Percentiles rank a stretch among this genome's conserved stretches.
Evolutionary conservation across 345 rosid species (phyloP).

Genomic region (Bruguiera parviflora): DNA sequence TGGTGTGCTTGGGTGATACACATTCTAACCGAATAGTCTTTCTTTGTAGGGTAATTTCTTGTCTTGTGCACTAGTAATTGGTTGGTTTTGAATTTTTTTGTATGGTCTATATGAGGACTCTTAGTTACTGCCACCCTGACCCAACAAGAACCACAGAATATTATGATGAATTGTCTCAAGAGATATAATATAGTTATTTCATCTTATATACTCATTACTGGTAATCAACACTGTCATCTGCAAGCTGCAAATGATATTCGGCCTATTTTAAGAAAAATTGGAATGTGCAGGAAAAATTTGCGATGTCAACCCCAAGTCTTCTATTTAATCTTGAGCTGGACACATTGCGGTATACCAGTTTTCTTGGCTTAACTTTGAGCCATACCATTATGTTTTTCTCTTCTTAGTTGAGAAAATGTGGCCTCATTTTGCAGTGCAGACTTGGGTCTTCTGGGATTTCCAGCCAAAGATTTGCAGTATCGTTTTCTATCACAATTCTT

Average conservation of each 20-base stretch:
- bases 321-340: constrained; percentile 94
- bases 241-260: neutral
- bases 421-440: constrained; percentile 69
- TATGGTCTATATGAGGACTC: too few relatives aligned
- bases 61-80: too few relatives aligned
- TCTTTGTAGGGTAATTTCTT: too few relatives aligned
- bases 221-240: neutral
- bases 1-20: neutral
- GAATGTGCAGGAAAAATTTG: constrained; percentile 72
- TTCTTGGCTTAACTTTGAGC: constrained; percentile 14
- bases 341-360: constrained; percentile 65
- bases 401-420: constrained; percentile 15
- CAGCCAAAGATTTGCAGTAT: constrained; percentile 88
- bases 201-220: neutral
- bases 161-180: neutral
- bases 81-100: too few relatives aligned
- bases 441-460: constrained; percentile 87
- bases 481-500: constrained; percentile 85
- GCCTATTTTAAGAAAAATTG: constrained; percentile 13
- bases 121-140: neutral
- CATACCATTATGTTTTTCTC: constrained; percentile 11
- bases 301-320: constrained; percentile 71
- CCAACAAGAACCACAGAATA: neutral
- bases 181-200: neutral
- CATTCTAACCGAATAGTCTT: neutral